Evolutionary conservation across 352 stramenopile species (phyloP).

Genomic region (Globisporangium viniferum): DNA sequence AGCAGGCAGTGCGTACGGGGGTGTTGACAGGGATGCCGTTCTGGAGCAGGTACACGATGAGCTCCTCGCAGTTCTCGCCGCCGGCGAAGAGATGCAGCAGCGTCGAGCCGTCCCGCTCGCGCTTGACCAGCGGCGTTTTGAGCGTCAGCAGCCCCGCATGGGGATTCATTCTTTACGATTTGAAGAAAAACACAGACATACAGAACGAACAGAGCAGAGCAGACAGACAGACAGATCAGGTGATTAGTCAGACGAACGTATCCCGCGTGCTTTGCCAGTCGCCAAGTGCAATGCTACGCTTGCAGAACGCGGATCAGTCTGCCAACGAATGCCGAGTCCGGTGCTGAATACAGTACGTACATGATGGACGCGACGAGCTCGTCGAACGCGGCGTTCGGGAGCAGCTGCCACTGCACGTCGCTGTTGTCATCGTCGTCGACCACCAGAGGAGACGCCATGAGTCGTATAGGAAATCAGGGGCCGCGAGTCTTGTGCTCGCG

Average conservation of each 20-base stretch:
- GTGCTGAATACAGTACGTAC: background rate
- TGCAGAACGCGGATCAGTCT: too few relatives aligned
- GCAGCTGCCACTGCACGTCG: constrained; percentile 9
- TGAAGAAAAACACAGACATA: background rate
- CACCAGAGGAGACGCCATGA: background rate
- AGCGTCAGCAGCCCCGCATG: constrained; percentile 29
- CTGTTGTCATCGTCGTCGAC: background rate
- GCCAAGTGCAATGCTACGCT: background rate
- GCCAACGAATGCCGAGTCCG: background rate
- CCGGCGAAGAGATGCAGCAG: constrained; percentile 54
- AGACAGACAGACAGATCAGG: background rate
- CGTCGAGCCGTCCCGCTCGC: constrained; percentile 46
- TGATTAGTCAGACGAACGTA: background rate
- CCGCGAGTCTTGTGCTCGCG: background rate
- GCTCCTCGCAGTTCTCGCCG: constrained; percentile 50
- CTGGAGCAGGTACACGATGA: constrained; percentile 40
- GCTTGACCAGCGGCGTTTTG: constrained; percentile 23
- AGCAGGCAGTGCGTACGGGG: constrained; percentile 13
- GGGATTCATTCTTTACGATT: constrained; percentile 31
- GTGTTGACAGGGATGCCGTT: constrained; percentile 35
- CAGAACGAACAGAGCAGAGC: background rate
- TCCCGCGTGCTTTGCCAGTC: background rate
- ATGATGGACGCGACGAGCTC: constrained; percentile 20
- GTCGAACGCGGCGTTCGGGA: constrained; percentile 17
- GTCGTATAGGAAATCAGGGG: background rate